A percentile compares a stretch with the other conserved stretches of the same genome.
phyloP scores from a whole-genome alignment of 1,139 yeast species.

The Candida dubliniensis region DNA sequence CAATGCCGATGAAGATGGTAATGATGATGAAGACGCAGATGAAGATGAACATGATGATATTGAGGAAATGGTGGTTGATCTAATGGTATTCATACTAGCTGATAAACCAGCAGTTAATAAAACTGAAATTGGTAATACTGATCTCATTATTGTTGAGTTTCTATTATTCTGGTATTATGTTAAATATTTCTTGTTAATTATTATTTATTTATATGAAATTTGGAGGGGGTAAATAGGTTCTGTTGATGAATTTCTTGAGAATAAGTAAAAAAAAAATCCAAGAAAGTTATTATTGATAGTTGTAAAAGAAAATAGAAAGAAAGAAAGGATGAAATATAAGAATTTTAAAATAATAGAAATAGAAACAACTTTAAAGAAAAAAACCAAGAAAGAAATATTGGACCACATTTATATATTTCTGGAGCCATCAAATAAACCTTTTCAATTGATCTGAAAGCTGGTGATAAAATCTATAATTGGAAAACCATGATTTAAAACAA shows the following conservation, averaged over 20 bases:
- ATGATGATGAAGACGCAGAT: conserved; percentile 22
- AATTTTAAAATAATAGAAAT: too few species aligned
- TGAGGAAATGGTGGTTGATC: conserved; percentile 30
- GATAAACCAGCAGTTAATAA: conserved; percentile 21
- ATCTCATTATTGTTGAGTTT: conserved; percentile 12
- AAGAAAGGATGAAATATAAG: too few species aligned
- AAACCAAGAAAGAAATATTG: too few species aligned
- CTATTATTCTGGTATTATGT: neutral
- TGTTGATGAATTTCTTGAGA: neutral
- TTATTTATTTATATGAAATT: neutral
- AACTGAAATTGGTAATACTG: conserved; percentile 12
- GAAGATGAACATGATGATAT: conserved; percentile 21
- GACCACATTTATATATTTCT: too few species aligned
- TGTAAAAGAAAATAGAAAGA: too few species aligned
- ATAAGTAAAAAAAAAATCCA: neutral
- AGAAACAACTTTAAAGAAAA: too few species aligned
- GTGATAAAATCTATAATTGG: too few species aligned
- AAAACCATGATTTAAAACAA: too few species aligned
- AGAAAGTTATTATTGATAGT: neutral
- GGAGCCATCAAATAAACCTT: too few species aligned
- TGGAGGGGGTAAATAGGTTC: too few species aligned
- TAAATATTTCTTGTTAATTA: neutral
- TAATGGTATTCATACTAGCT: conserved; percentile 23
- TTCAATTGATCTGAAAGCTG: too few species aligned
- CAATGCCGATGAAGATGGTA: conserved; percentile 16